Evolutionary conservation across 23 red algal genomes (phyloP).

Genomic region (Cyanidiococcus yangmingshanensis): DNA sequence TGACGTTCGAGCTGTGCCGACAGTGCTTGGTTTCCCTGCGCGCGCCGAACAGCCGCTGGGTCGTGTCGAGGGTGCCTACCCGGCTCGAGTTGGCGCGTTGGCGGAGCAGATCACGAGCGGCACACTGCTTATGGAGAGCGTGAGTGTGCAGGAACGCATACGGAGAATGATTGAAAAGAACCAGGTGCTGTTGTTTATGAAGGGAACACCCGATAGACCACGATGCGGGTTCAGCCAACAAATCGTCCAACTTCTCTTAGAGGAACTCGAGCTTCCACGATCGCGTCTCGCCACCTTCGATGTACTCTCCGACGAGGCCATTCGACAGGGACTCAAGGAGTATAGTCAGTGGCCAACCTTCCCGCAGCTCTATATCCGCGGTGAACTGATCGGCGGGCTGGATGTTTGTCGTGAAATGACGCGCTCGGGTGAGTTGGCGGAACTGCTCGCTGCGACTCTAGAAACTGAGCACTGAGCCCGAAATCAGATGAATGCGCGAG

Average conservation of each 20-base stretch:
- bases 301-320: constrained; percentile 57
- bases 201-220: constrained; percentile 57
- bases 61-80: constrained; percentile 8
- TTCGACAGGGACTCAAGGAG: constrained; percentile 50
- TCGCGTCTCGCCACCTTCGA: constrained; percentile 61
- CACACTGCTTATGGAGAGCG: neutral
- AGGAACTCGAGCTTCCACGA: constrained; percentile 11
- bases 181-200: constrained; percentile 92
- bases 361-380: constrained; percentile 81
- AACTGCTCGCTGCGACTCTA: constrained; percentile 19
- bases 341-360: constrained; percentile 81
- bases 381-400: constrained; percentile 71
- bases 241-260: constrained; percentile 50
- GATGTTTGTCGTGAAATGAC: constrained; percentile 72
- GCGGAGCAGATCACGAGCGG: neutral
- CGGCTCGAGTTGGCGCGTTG: constrained; percentile 8
- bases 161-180: constrained; percentile 22
- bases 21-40: neutral
- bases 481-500: too few species aligned
- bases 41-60: neutral
- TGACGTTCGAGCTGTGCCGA: neutral
- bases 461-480: too few species aligned
- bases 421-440: constrained; percentile 33
- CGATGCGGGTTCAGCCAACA: constrained; percentile 56
- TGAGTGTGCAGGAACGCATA: constrained; percentile 19